Percentiles rank a stretch among this genome's conserved stretches.
Evolutionary conservation across 805 yeast genomes (phyloP).

Genomic region (Candida sonorensis): DNA sequence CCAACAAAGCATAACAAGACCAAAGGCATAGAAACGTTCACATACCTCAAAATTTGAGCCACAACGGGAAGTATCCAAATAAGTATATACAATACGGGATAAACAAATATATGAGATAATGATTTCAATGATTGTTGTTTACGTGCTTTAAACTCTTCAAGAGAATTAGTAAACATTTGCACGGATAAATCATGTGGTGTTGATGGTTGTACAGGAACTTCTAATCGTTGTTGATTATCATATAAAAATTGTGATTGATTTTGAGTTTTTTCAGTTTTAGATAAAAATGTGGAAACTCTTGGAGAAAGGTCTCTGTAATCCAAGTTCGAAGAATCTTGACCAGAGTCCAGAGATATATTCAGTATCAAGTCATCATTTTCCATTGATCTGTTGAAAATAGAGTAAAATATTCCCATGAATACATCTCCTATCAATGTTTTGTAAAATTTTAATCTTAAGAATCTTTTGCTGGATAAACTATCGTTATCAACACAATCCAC

Average conservation of each 20-base stretch:
- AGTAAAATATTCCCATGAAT: slow-evolving; percentile 12
- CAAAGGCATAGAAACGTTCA: slow-evolving; percentile 3
- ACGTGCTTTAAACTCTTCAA: slow-evolving; percentile 13
- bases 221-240: neutral
- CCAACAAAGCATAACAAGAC: slow-evolving; percentile 6
- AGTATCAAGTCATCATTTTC: slow-evolving; percentile 5
- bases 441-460: no score
- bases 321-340: no score
- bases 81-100: slow-evolving; percentile 11
- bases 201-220: neutral
- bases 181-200: slow-evolving; percentile 5
- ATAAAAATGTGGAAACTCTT: no score
- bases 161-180: slow-evolving; percentile 8
- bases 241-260: no score
- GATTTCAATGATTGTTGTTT: slow-evolving; percentile 12
- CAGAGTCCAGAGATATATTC: slow-evolving; percentile 1
- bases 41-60: slow-evolving; percentile 10
- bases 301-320: slow-evolving; percentile 4
- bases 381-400: slow-evolving; percentile 9
- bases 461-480: no score
- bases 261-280: no score
- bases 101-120: slow-evolving; percentile 11
- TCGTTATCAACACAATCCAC: no score
- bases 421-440: no score
- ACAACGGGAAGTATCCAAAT: slow-evolving; percentile 13